Evolutionary conservation across 768 basidiomycete species (phyloP), one percentile per base, ranked within the genome.

Genomic region (Gymnopilus junonius): DNA sequence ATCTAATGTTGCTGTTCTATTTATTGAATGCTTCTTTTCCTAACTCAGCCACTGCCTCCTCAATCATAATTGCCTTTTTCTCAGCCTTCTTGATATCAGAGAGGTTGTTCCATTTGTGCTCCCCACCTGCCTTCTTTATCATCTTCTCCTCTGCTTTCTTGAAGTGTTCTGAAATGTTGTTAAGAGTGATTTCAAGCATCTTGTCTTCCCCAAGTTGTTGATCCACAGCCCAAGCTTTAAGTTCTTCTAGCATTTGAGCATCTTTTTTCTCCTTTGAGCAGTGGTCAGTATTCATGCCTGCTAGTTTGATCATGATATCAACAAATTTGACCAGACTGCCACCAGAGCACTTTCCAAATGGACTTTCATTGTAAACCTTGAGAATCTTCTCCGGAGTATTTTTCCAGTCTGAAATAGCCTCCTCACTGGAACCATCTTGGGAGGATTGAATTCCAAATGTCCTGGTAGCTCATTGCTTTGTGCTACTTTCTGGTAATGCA

Each of bases 191-290:
- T 8, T 71, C 69, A 17, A 69, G 60, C 68, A 70, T 73, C 71
- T 70, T 73, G 55, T 73, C 72, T 42, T 72, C 71, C 27, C 68
- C 62, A 73, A 63, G 21, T 8, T 42, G 40, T n/a, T 42, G 17
- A 10, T 7, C 21, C 17, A n/a, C 21, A 15, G 21, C 21, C 12
- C 65, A 63, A 6, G 55, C 59, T 6, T n/a, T n/a, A 68, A n/a
- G n/a, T n/a, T n/a, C n/a, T n/a, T n/a, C n/a, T n/a, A n/a, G n/a
- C n/a, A n/a, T n/a, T n/a, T n/a, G n/a, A n/a, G n/a, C n/a, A n/a
- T n/a, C n/a, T n/a, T n/a, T n/a, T n/a, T n/a, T n/a, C n/a, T n/a
- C n/a, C n/a, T n/a, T n/a, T n/a, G n/a, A n/a, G n/a, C n/a, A n/a
- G n/a, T n/a, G n/a, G n/a, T n/a, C n/a, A n/a, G n/a, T n/a, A n/a